Conservation (phyloP, 768 basidiomycete genomes). For the Trametes maxima region DNA sequence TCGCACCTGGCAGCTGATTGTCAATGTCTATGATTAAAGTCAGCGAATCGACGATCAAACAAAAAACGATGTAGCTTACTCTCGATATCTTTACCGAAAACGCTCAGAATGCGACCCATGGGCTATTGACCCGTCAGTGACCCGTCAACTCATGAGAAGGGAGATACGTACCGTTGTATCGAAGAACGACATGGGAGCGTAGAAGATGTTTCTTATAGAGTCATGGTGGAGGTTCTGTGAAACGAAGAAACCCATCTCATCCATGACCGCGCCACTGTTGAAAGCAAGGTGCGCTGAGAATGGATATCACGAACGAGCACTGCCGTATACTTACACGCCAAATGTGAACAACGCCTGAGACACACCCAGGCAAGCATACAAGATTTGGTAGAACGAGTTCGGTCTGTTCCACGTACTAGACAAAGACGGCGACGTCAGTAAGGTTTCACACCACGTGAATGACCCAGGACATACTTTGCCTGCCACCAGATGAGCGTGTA, state of each 20-base stretch:
- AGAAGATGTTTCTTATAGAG: conserved; percentile 58
- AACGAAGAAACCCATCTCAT: conserved; percentile 58
- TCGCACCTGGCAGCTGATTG: conserved; percentile 56
- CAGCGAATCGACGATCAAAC: background rate
- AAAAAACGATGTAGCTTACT: conserved; percentile 37
- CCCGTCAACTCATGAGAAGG: background rate
- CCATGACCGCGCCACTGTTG: conserved; percentile 52
- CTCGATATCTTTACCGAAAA: conserved; percentile 70
- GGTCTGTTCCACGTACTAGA: conserved; percentile 47
- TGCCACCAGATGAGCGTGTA: conserved; percentile 79
- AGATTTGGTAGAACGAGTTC: conserved; percentile 62
- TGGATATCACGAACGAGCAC: background rate
- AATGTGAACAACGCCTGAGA: conserved; percentile 61
- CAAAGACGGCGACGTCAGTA: background rate
- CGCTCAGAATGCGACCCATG: conserved; percentile 59
- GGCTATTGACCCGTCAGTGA: conserved; percentile 36
- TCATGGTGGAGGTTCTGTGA: conserved; percentile 64
- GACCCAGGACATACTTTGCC: conserved; percentile 45
- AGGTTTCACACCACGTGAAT: background rate
- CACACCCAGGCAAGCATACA: conserved; percentile 66
- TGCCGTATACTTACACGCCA: conserved; percentile 43
- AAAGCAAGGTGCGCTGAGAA: background rate
- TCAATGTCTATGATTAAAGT: conserved; percentile 47
- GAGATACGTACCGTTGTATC: conserved; percentile 55
- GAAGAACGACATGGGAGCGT: conserved; percentile 79